Base-by-base conservation (phyloP, 805 yeast genomes). In the Candida golubevii region DNA sequence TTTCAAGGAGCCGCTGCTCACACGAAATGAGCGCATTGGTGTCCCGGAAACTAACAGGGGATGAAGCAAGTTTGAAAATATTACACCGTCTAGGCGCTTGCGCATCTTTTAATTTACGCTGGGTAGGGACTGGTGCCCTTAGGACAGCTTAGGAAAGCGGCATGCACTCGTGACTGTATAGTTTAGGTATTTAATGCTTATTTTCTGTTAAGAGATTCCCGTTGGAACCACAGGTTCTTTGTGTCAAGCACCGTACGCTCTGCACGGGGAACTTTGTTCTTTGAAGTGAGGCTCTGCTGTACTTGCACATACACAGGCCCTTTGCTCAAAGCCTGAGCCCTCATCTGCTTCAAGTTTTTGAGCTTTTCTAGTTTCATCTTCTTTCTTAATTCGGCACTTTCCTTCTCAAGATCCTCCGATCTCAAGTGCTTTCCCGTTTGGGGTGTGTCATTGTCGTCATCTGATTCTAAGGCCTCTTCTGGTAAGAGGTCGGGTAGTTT, bases 281-380 rank as follows among this genome's bases (percentile, higher is more conserved):
- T 55, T 35, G 52, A 48, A 26, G 44, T 36, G 27, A 53, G 49
- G 38, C 56, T 57, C 8, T 56, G 36, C 38, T 59, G 65, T 7
- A 71, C 70, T 42, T 62, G 59, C 9, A 71, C 75, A 47, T 62
- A 59, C 6, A 71, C 71, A 7, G 74, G 72, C 0, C 75, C 76
- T 51, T 64, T 68, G 44, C 60, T 64, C 26, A 69, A 50, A 1
- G 62, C 52, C 11, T 47, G 45, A 13, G 56, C 59, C 35, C 56
- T 61, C 55, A 54, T 45, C 14, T 51, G 49, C 47, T 59, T 60
- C 35, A 66, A 50, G 35, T 54, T 53, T 23, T 57, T 51, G 48
- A 69, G 59, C 48, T 66, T 67, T 42, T 66, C 67, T 38, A 66
- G 56, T 48, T 67, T 69, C 41, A 59, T 49, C 38, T 36, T 46